Evolutionary conservation across 805 yeast species (phyloP).

Genomic region (Zygosaccharomyces bisporus): DNA sequence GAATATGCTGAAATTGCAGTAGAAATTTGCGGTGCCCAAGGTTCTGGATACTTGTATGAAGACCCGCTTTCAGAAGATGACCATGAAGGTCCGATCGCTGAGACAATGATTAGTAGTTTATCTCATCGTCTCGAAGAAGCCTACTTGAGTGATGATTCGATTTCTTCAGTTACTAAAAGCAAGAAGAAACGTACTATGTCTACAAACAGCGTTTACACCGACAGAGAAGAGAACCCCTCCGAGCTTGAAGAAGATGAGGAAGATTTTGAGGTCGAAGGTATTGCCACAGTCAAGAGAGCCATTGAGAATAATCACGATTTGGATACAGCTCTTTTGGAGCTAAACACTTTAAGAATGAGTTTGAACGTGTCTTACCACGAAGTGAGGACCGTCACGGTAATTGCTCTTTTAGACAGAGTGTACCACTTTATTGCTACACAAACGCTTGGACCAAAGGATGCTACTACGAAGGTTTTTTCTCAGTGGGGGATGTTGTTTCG

Average conservation of each 20-base stretch:
- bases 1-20: conserved; percentile 16
- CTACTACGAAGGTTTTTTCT: conserved; percentile 67
- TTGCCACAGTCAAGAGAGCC: conserved; percentile 89
- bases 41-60: conserved; percentile 38
- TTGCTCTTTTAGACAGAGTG: conserved; percentile 66
- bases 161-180: conserved; percentile 45
- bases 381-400: conserved; percentile 76
- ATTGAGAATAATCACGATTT: conserved; percentile 87
- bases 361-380: conserved; percentile 94
- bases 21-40: conserved; percentile 37
- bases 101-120: conserved; percentile 34
- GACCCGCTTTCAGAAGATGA: conserved; percentile 37
- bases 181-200: conserved; percentile 46
- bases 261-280: conserved; percentile 84
- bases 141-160: conserved; percentile 56
- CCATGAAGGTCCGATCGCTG: conserved; percentile 23
- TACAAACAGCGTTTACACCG: conserved; percentile 43
- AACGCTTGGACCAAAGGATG: conserved; percentile 71
- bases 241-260: conserved; percentile 58
- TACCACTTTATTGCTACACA: conserved; percentile 72
- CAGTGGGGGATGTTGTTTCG: conserved; percentile 80
- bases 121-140: conserved; percentile 47
- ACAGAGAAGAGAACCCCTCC: conserved; percentile 39
- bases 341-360: conserved; percentile 94
- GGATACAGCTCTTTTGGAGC: conserved; percentile 88